These are phyloP conservation scores for Medicago lupulina DNA, from an alignment of 306 rosid species.

Conservation along the genomic window DNA sequence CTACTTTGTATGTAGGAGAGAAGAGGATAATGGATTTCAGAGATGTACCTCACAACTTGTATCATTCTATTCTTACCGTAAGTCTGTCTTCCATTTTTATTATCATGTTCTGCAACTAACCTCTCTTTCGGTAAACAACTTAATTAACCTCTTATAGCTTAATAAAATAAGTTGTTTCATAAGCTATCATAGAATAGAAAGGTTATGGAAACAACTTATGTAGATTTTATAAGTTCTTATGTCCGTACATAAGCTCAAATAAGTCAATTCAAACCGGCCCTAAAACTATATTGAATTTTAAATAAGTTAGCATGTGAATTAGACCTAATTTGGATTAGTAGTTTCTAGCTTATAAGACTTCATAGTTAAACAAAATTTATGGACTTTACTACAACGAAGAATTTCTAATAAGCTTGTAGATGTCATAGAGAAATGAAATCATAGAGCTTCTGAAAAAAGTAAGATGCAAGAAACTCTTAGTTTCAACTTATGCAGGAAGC, in stretches of 20 bases:
- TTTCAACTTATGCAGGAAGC: background rate
- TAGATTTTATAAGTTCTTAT: too few relatives aligned
- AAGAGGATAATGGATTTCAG: slow-evolving; percentile 40
- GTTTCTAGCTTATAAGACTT: background rate
- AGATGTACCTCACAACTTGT: slow-evolving; percentile 30
- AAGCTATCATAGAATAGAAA: too few relatives aligned
- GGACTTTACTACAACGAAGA: background rate
- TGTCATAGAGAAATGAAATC: background rate
- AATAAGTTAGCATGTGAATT: too few relatives aligned
- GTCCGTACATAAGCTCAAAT: too few relatives aligned
- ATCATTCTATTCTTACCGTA: slow-evolving; percentile 34
- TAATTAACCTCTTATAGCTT: too few relatives aligned
- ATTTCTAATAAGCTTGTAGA: background rate
- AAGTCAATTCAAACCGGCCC: too few relatives aligned
- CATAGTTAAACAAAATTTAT: background rate
- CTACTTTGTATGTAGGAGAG: background rate
- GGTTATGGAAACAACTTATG: too few relatives aligned
- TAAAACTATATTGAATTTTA: too few relatives aligned
- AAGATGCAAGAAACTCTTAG: background rate
- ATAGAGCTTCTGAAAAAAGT: background rate
- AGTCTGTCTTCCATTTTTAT: slow-evolving; percentile 31
- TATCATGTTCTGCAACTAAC: background rate
- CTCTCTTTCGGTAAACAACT: too few relatives aligned
- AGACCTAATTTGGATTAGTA: background rate
- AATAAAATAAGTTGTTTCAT: too few relatives aligned